These are phyloP conservation scores for Jamesozyma rosinii DNA, from an alignment of 805 yeast species.

Conservation along the genomic window DNA sequence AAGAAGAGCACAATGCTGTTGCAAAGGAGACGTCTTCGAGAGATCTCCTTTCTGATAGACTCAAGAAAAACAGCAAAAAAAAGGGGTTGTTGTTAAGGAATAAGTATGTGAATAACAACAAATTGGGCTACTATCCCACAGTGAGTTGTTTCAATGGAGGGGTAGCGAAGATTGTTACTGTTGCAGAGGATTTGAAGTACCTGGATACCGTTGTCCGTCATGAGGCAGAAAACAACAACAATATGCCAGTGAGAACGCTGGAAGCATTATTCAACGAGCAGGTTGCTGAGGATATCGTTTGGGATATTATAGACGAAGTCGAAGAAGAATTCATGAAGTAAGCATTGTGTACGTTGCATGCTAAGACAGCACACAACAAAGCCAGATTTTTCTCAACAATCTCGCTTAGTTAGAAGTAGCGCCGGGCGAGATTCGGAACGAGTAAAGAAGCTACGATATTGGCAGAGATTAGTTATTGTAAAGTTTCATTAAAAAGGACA, in stretches of 20 bases:
- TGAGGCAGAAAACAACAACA: constrained; percentile 14
- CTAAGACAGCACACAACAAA: not conserved
- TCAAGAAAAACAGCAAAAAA: not conserved
- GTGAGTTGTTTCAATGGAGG: constrained; percentile 78
- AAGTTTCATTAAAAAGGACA: too few species aligned
- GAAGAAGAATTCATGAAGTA: constrained; percentile 38
- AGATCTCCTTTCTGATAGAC: not conserved
- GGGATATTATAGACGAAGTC: constrained; percentile 80
- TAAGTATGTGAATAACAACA: constrained; percentile 63
- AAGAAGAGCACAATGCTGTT: constrained; percentile 9
- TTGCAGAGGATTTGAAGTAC: constrained; percentile 46
- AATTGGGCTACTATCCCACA: constrained; percentile 86
- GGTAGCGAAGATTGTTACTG: constrained; percentile 57
- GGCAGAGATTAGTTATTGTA: too few species aligned
- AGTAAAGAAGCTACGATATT: too few species aligned
- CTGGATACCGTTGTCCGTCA: constrained; percentile 6
- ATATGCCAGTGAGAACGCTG: constrained; percentile 39
- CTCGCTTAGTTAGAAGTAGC: too few species aligned
- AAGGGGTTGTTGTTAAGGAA: constrained; percentile 22
- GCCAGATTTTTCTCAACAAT: too few species aligned
- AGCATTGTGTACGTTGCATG: too few species aligned
- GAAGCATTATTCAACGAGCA: constrained; percentile 54
- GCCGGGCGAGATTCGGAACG: too few species aligned
- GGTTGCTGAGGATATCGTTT: constrained; percentile 70
- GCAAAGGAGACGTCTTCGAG: not conserved